Evolutionary conservation across 495 filamentous ascomycete genomes (phyloP).

Genomic region (Xylaria curta): DNA sequence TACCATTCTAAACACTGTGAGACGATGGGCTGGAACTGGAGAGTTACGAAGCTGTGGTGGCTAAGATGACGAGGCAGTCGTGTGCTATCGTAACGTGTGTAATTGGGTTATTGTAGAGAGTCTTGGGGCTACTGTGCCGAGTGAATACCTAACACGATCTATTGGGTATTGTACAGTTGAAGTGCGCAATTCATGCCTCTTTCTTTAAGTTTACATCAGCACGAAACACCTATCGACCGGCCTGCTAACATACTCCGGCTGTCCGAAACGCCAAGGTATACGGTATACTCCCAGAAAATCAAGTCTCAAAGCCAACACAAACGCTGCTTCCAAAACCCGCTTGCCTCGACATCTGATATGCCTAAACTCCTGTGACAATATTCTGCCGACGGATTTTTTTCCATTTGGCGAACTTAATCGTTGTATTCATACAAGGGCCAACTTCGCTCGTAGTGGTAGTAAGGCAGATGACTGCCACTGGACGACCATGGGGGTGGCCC

Average conservation of each 20-base stretch:
- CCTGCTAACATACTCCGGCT: not conserved
- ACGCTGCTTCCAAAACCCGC: not conserved
- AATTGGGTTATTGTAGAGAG: not conserved
- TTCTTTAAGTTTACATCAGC: not conserved
- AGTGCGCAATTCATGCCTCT: too few species aligned
- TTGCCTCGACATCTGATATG: not conserved
- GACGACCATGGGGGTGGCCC: conserved; percentile 28
- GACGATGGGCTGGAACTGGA: not conserved
- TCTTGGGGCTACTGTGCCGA: not conserved
- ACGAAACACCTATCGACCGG: not conserved
- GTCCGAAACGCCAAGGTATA: not conserved
- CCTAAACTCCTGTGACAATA: conserved; percentile 11
- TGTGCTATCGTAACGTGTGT: not conserved
- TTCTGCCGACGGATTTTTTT: not conserved
- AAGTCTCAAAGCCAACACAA: not conserved
- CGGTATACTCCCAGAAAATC: not conserved
- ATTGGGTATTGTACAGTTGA: not conserved
- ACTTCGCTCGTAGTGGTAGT: not conserved
- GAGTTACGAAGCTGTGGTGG: not conserved
- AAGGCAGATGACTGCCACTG: not conserved
- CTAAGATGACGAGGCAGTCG: not conserved
- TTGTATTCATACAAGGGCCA: conserved; percentile 7
- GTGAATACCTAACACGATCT: not conserved
- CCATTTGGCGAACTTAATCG: not conserved
- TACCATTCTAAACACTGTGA: not conserved